Evolutionary conservation across 305 asterid species (phyloP).

Genomic region (Fraxinus paxiana): DNA sequence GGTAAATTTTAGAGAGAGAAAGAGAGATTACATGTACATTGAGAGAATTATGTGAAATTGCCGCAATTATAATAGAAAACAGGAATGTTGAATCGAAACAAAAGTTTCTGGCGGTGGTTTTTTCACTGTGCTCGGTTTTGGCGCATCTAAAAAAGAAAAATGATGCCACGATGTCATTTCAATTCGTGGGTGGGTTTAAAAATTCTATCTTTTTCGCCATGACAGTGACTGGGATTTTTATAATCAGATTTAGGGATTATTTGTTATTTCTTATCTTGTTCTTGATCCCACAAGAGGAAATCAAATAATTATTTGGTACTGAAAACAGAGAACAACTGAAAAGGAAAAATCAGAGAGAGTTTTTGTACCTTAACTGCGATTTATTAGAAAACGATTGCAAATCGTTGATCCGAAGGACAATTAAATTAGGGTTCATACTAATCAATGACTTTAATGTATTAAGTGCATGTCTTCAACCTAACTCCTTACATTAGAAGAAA

Average conservation of each 20-base stretch:
- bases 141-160: background rate
- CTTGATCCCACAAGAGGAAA: background rate
- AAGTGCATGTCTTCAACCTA: background rate
- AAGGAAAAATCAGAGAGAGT: background rate
- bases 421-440: background rate
- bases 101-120: conserved; percentile 31
- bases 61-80: background rate
- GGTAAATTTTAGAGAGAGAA: background rate
- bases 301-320: background rate
- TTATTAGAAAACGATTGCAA: background rate
- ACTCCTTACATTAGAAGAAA: background rate
- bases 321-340: background rate
- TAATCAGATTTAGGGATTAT: background rate
- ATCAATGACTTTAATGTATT: background rate
- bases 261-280: background rate
- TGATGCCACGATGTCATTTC: background rate
- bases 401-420: background rate
- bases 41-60: conserved; percentile 2
- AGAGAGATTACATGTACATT: conserved; percentile 25
- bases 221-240: background rate
- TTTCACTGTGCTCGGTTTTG: background rate
- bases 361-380: background rate
- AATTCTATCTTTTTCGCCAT: background rate
- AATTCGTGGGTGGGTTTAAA: background rate
- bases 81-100: conserved; percentile 25